Evolutionary conservation across 2,329 filamentous ascomycete genomes (phyloP), one percentile per base, ranked within the genome.

Genomic region (Colletotrichum cereale): DNA sequence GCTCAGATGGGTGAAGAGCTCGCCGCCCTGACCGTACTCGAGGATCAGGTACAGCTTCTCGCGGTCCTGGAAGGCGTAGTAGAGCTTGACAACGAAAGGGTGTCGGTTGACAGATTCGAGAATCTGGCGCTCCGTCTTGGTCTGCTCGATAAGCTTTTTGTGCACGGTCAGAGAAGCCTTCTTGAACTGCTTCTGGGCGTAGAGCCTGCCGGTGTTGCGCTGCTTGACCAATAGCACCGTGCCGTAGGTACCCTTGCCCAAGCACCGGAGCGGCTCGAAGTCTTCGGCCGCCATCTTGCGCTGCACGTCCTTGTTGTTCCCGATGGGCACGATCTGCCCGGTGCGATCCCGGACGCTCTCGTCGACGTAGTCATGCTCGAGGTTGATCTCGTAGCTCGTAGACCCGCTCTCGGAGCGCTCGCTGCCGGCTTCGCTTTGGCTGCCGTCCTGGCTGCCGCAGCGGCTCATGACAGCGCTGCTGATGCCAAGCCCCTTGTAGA

Each of bases 151-250:
- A 40, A 98, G 89, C 80, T 95, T 95, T 87, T 97, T 98, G 83
- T 98, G 95, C 48, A 99, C 94, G 0, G 95, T 94, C 63, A 99
- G 86, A 11, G 95, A 97, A 0, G 97, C 96, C 84, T 99, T 99
- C 81, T 96, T 96, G 84, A 99, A 96, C 82, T 98, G 96, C 85
- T 99, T 99, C 84, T 99, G 97, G 0, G 96, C 97, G 78, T 95
- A 99, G 6, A 99, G 88, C 53, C 93, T 91, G 52, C 96, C 96
- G 2, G 95, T 98, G 38, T 90, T 85, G 62, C 90, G 90, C 83
- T 99, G 96, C 83, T 95, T 96, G 73, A 99, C 97, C 36, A 99
- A 88, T 56, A 97, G 85, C 14, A 99, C 97, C 0, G 96, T 99
- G 44, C 96, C 96, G 79, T 96, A 99, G 18, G 96, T 95, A 60